phyloP scores from a whole-genome alignment of 2,329 filamentous ascomycete species.

The Paecilomyces sp. region DNA sequence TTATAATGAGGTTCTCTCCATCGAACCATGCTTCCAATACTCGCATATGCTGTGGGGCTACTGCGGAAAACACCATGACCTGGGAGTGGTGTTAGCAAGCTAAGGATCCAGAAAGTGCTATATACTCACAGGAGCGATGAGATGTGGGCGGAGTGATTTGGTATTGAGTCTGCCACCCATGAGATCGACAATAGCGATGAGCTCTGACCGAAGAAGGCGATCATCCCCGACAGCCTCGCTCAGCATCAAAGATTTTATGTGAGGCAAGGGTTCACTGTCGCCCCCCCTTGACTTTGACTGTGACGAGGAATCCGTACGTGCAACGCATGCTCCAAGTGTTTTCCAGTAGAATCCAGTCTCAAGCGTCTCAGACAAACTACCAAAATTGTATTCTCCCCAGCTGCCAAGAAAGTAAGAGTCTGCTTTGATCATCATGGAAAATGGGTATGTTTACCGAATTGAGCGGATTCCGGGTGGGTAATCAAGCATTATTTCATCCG shows the following conservation, averaged over 20 bases:
- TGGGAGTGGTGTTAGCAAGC: conserved; percentile 2
- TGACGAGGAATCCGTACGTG: background rate
- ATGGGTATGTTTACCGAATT: background rate
- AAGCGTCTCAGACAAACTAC: background rate
- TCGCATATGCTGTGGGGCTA: conserved; percentile 4
- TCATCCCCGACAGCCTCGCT: conserved; percentile 4
- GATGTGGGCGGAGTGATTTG: conserved; percentile 5
- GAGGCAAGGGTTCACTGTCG: conserved; percentile 1
- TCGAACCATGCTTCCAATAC: conserved; percentile 8
- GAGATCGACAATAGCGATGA: conserved; percentile 6
- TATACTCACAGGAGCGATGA: conserved; percentile 6
- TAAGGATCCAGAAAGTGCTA: background rate
- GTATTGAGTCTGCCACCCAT: conserved; percentile 3
- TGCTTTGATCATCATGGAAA: background rate
- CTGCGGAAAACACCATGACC: conserved; percentile 7
- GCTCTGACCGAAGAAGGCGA: conserved; percentile 6
- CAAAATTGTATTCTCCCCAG: conserved; percentile 4
- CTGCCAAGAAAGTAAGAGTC: background rate
- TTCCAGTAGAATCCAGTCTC: background rate
- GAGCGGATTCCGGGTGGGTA: background rate
- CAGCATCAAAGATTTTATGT: conserved; percentile 7
- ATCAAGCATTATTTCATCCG: background rate
- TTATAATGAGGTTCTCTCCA: conserved; percentile 7
- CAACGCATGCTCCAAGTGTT: background rate
- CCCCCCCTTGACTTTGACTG: background rate